Percentiles rank a stretch among this genome's conserved stretches.
Conservation (phyloP, 139 green algal genomes). For the Micractinium conductrix region DNA sequence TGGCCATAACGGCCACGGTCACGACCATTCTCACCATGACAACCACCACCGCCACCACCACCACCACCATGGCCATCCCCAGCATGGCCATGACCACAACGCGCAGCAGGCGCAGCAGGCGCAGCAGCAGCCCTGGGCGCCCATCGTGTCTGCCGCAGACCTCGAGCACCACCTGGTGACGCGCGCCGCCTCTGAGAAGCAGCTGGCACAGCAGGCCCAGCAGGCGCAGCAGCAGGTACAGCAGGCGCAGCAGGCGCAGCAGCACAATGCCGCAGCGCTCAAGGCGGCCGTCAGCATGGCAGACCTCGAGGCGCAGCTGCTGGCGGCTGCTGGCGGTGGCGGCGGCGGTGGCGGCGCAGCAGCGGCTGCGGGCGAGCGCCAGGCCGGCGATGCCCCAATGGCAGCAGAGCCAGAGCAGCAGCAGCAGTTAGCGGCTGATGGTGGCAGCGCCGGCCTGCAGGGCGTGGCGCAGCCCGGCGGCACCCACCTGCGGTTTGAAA, state of each 20-base stretch:
- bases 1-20: neutral
- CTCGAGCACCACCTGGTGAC: constrained; percentile 8
- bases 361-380: neutral
- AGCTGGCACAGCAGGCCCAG: neutral
- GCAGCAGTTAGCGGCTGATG: neutral
- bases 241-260: constrained; percentile 9
- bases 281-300: constrained; percentile 1
- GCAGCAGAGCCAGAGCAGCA: neutral
- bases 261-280: neutral
- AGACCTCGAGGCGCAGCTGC: constrained; percentile 15
- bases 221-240: neutral
- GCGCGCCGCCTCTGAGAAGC: constrained; percentile 1
- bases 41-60: neutral
- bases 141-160: neutral
- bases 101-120: constrained; percentile 4
- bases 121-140: constrained; percentile 2
- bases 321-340: neutral
- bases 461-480: neutral
- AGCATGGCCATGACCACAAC: neutral
- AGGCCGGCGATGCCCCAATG: too few relatives aligned
- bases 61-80: neutral
- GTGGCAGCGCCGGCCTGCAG: neutral
- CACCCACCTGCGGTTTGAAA: constrained; percentile 20
- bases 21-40: neutral
- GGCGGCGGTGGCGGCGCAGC: neutral